Evolutionary conservation across 2,329 filamentous ascomycete genomes (phyloP).

Genomic region (Colletotrichum somersetense): DNA sequence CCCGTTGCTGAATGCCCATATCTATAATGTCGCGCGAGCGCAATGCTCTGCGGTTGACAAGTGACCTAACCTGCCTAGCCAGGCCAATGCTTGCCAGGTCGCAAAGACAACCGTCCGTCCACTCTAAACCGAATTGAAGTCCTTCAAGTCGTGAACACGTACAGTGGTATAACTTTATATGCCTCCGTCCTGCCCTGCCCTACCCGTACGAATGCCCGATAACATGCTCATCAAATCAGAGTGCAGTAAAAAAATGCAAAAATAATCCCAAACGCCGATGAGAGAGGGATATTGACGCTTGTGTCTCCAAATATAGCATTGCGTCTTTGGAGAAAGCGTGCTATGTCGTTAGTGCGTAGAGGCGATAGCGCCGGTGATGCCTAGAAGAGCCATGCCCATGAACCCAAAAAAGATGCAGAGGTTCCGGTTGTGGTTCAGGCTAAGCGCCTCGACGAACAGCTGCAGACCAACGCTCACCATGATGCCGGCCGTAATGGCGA

Average conservation of each 20-base stretch:
- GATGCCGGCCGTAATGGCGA: slow-evolving; percentile 90
- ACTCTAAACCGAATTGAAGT: slow-evolving; percentile 6
- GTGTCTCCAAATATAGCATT: not conserved
- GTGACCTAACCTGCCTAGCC: not conserved
- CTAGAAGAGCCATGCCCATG: slow-evolving; percentile 88
- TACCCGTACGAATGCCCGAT: not conserved
- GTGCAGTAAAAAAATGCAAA: slow-evolving; percentile 11
- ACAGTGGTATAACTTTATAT: slow-evolving; percentile 7
- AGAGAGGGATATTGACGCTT: slow-evolving; percentile 5
- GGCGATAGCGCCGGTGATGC: slow-evolving; percentile 77
- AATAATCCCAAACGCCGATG: slow-evolving; percentile 16
- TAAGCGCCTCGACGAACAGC: slow-evolving; percentile 87
- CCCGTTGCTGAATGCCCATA: not conserved
- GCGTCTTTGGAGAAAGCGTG: not conserved
- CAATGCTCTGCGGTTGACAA: not conserved
- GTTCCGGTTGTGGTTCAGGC: slow-evolving; percentile 82
- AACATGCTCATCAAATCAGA: slow-evolving; percentile 8
- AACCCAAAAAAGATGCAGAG: slow-evolving; percentile 86
- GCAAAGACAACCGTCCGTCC: not conserved
- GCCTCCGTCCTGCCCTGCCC: not conserved
- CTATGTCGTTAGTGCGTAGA: slow-evolving; percentile 32
- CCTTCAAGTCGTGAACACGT: slow-evolving; percentile 1
- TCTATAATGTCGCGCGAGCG: slow-evolving; percentile 16
- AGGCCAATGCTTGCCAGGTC: not conserved
- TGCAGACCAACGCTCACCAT: slow-evolving; percentile 95